Percentiles rank a stretch among this genome's conserved stretches.
Conservation (phyloP, 2,329 filamentous ascomycete species). For the Diplocarpon mali region DNA sequence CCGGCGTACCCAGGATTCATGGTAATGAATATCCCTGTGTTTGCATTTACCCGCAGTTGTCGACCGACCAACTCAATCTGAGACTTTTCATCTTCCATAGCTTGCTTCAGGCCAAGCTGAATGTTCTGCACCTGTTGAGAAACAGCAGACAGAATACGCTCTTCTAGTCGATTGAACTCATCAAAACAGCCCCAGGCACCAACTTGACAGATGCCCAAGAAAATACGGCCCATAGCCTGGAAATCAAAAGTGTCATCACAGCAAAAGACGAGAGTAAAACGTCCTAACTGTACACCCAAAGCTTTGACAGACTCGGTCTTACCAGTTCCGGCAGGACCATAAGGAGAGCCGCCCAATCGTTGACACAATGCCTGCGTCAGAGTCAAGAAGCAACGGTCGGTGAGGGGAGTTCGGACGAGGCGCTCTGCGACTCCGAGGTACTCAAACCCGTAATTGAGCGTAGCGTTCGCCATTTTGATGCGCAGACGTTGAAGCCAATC, state of each 20-base stretch:
- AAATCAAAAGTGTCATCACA: constrained; percentile 99
- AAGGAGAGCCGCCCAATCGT: constrained; percentile 89
- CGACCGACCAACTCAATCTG: constrained; percentile 93
- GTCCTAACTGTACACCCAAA: constrained; percentile 86
- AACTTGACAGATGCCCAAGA: constrained; percentile 97
- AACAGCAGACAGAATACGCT: constrained; percentile 93
- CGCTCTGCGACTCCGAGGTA: constrained; percentile 95
- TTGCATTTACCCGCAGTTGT: constrained; percentile 77
- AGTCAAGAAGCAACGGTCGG: constrained; percentile 95
- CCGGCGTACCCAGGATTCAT: constrained; percentile 99
- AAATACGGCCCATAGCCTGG: constrained; percentile 98
- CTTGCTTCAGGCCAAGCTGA: constrained; percentile 84
- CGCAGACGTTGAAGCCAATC: constrained; percentile 72
- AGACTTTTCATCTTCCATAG: constrained; percentile 66
- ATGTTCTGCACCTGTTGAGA: constrained; percentile 99
- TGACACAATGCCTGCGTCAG: constrained; percentile 94
- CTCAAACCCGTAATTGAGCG: constrained; percentile 92
- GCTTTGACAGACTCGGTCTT: constrained; percentile 99
- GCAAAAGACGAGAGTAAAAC: constrained; percentile 97
- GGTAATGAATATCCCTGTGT: constrained; percentile 98
- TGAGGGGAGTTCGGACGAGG: constrained; percentile 90
- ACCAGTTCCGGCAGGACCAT: constrained; percentile 92
- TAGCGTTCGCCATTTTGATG: constrained; percentile 95
- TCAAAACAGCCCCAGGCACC: constrained; percentile 99
- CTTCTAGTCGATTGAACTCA: constrained; percentile 98